These are phyloP conservation scores for Iberis pinnata DNA, from an alignment of 345 rosid species.

Conservation along the genomic window DNA sequence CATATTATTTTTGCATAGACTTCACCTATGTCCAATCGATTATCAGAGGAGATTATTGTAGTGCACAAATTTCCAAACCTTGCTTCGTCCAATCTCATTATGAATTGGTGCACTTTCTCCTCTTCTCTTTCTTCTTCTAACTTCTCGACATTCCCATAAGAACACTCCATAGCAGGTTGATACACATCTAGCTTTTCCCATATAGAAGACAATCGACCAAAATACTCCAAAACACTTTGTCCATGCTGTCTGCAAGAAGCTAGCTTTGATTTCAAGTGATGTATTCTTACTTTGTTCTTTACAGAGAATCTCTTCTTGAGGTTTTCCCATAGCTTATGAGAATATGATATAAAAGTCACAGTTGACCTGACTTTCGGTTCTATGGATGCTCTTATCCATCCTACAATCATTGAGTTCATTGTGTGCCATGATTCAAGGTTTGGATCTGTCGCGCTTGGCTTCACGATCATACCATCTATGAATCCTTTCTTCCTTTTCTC, in stretches of 20 bases:
- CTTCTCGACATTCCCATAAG: background rate
- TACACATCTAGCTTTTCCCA: background rate
- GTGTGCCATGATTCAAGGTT: background rate
- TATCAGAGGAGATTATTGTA: background rate
- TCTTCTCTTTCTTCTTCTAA: background rate
- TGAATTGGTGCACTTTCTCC: background rate
- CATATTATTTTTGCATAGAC: background rate
- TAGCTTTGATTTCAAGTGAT: background rate
- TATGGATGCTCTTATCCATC: background rate
- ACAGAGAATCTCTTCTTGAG: background rate
- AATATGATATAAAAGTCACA: background rate
- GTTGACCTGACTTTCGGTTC: background rate
- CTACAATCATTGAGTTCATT: background rate
- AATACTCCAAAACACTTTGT: background rate
- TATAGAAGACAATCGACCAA: too few species aligned
- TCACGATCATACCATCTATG: background rate
- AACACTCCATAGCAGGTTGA: background rate
- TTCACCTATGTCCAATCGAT: background rate
- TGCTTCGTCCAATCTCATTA: background rate
- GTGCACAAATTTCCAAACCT: background rate
- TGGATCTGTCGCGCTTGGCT: fast-evolving
- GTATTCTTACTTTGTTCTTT: background rate
- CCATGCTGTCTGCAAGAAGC: background rate
- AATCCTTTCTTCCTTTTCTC: background rate
- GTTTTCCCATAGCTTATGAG: background rate